Conservation (phyloP, 257 asterid species). For the Scutellaria barbata region DNA sequence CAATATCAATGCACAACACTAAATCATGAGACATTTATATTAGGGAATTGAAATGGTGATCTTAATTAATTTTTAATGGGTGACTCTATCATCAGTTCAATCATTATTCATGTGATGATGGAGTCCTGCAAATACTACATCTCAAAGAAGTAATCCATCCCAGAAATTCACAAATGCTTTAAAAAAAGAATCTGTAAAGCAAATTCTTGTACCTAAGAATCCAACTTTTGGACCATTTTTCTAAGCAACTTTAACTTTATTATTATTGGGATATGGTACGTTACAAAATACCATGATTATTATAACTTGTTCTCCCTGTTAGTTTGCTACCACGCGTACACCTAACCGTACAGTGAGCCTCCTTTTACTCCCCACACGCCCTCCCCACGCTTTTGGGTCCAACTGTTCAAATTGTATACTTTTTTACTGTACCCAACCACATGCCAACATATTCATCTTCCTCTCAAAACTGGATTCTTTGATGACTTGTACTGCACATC, state of each 20-base stretch:
- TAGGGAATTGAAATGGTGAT: too few species aligned
- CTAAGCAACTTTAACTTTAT: not conserved
- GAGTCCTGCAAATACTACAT: too few species aligned
- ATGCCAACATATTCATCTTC: not conserved
- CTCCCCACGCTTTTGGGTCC: conserved; percentile 35
- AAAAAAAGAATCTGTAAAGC: too few species aligned
- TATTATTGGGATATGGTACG: not conserved
- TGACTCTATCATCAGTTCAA: too few species aligned
- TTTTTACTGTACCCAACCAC: conserved; percentile 27
- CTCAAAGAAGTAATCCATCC: too few species aligned
- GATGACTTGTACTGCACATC: conserved; percentile 34
- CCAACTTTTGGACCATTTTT: not conserved
- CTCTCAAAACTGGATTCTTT: not conserved
- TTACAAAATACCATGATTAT: not conserved
- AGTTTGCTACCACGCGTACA: conserved; percentile 31
- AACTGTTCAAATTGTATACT: not conserved
- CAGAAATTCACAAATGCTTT: too few species aligned
- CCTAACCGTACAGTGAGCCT: conserved; percentile 33
- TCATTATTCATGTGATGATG: too few species aligned
- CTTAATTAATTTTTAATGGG: too few species aligned
- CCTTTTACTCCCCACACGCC: too few species aligned
- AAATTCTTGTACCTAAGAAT: not conserved
- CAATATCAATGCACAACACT: too few species aligned
- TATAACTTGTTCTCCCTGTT: not conserved
- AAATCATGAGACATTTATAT: too few species aligned